These are phyloP conservation scores for Thelephora terrestris DNA, from an alignment of 1,284 basidiomycete species.

Conservation along the genomic window DNA sequence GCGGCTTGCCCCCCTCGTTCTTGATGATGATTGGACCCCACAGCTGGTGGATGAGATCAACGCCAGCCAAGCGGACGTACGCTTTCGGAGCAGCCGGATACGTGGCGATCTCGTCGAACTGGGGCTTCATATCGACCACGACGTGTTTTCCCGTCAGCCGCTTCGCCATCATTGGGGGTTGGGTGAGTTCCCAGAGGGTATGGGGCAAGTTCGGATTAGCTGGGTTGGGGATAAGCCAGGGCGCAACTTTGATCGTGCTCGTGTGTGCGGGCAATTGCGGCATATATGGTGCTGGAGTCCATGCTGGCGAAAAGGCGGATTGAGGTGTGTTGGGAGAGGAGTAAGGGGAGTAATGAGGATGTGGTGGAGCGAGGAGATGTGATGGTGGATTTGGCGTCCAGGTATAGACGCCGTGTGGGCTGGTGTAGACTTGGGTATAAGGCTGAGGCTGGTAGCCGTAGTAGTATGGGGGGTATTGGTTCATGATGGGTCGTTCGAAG, in stretches of 20 bases:
- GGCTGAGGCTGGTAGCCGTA: too few relatives aligned
- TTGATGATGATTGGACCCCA: constrained; percentile 26
- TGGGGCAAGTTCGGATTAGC: constrained; percentile 21
- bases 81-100: constrained; percentile 16
- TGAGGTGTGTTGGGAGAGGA: too few relatives aligned
- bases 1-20: constrained; percentile 7
- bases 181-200: constrained; percentile 28
- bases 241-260: constrained; percentile 20
- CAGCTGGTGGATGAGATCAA: constrained; percentile 15
- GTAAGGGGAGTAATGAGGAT: too few relatives aligned
- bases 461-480: too few relatives aligned
- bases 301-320: too few relatives aligned
- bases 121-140: constrained; percentile 15
- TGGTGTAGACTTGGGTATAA: too few relatives aligned
- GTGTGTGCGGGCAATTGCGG: too few relatives aligned
- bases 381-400: too few relatives aligned
- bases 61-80: constrained; percentile 17
- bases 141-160: constrained; percentile 23
- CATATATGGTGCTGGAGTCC: too few relatives aligned
- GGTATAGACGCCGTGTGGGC: too few relatives aligned
- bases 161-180: constrained; percentile 22
- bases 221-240: constrained; percentile 27
- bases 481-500: too few relatives aligned
- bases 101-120: constrained; percentile 18
- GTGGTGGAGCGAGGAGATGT: too few relatives aligned